phyloP scores from a whole-genome alignment of 495 filamentous ascomycete genomes.

The Pyronema omphalodes region DNA sequence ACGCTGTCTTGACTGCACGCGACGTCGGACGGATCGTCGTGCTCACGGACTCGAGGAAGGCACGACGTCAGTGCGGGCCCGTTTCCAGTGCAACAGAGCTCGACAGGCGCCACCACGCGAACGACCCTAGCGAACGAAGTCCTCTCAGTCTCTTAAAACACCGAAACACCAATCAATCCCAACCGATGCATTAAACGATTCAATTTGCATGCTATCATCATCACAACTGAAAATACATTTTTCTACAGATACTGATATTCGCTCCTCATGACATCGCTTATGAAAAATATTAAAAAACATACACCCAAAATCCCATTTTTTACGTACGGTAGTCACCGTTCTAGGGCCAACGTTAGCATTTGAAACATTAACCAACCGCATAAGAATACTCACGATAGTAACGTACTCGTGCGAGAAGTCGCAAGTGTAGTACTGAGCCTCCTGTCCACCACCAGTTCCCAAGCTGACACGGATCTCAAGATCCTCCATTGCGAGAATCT shows the following conservation, averaged over 20 bases:
- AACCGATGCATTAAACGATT: no score
- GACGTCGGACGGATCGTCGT: no score
- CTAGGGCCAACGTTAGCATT: constrained; percentile 11
- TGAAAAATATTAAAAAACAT: background rate
- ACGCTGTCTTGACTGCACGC: no score
- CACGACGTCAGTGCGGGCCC: constrained; percentile 15
- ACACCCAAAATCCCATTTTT: constrained; percentile 6
- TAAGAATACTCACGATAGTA: constrained; percentile 18
- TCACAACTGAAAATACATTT: no score
- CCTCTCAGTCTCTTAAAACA: no score
- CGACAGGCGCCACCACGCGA: no score
- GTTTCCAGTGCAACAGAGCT: background rate
- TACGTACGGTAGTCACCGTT: constrained; percentile 23
- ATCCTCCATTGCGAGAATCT: constrained; percentile 75
- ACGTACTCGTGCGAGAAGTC: constrained; percentile 87
- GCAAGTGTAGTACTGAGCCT: constrained; percentile 84
- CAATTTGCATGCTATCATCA: no score
- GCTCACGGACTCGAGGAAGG: constrained; percentile 4
- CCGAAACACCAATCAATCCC: no score
- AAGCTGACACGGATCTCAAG: constrained; percentile 62
- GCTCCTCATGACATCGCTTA: no score
- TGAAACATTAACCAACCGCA: background rate
- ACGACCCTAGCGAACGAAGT: no score
- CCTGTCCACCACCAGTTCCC: constrained; percentile 46
- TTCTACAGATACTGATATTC: no score